These are phyloP conservation scores for Pseudogymnoascus sp. DNA, from an alignment of 2,329 filamentous ascomycete genomes.

Conservation along the genomic window DNA sequence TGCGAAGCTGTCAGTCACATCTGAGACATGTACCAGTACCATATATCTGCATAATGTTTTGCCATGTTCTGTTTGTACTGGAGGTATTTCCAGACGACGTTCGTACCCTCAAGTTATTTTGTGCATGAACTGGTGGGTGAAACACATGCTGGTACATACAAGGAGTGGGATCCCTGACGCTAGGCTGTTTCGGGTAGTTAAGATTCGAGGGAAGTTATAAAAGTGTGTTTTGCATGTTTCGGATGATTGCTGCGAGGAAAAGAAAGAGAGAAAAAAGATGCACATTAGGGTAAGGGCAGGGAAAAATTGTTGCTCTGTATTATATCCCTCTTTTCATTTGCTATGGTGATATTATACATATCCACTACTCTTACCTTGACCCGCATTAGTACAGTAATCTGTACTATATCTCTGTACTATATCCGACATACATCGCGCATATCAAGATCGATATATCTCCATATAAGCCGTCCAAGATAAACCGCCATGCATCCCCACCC, in stretches of 20 bases:
- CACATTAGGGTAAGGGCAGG: not conserved
- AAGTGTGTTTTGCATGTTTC: not conserved
- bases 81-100: not conserved
- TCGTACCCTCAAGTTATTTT: not conserved
- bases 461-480: not conserved
- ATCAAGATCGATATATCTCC: slow-evolving; percentile 5
- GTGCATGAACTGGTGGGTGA: slow-evolving; percentile 3
- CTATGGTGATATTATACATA: not conserved
- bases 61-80: not conserved
- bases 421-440: not conserved
- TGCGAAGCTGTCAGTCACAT: not conserved
- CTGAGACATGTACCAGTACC: not conserved
- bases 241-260: not conserved
- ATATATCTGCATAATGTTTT: not conserved
- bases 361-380: not conserved
- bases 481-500: not conserved
- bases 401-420: not conserved
- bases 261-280: not conserved
- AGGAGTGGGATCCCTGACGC: not conserved
- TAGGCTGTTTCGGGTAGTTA: not conserved
- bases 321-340: not conserved
- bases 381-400: not conserved
- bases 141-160: not conserved
- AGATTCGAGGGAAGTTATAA: not conserved
- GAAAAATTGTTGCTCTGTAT: not conserved